phyloP scores from a whole-genome alignment of 2,329 filamentous ascomycete genomes.

The Celoporthe dispersa region DNA sequence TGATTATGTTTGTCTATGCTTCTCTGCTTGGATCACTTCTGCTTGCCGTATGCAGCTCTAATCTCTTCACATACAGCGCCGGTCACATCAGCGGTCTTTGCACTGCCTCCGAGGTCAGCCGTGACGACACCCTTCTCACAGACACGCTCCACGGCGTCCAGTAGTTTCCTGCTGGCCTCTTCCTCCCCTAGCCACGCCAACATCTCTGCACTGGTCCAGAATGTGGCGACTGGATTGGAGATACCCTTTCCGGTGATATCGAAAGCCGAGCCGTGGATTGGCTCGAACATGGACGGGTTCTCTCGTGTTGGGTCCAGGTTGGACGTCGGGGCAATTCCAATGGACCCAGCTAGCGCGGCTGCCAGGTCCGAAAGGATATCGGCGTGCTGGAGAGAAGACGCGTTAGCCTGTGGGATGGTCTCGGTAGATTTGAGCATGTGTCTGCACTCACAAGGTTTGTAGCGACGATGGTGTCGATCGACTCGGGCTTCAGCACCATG shows the following conservation, averaged over 20 bases:
- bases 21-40: not conserved
- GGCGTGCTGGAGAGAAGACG: constrained; percentile 42
- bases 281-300: constrained; percentile 60
- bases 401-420: not conserved
- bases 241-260: constrained; percentile 58
- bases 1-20: not conserved
- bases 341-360: constrained; percentile 68
- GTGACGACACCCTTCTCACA: constrained; percentile 53
- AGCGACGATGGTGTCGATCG: constrained; percentile 65
- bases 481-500: constrained; percentile 64
- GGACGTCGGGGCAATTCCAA: constrained; percentile 69
- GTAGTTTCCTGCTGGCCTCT: constrained; percentile 49
- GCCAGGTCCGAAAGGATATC: constrained; percentile 71
- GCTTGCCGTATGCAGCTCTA: constrained; percentile 20
- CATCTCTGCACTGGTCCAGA: constrained; percentile 60
- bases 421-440: too few species aligned
- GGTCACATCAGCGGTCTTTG: constrained; percentile 33
- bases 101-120: constrained; percentile 52
- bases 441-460: constrained; percentile 59
- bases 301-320: constrained; percentile 64
- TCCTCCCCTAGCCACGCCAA: constrained; percentile 57
- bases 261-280: constrained; percentile 59
- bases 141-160: constrained; percentile 54
- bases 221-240: constrained; percentile 58
- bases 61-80: constrained; percentile 31